phyloP scores from a whole-genome alignment of 1,139 yeast genomes.

The Saccharomyces hybrid region DNA sequence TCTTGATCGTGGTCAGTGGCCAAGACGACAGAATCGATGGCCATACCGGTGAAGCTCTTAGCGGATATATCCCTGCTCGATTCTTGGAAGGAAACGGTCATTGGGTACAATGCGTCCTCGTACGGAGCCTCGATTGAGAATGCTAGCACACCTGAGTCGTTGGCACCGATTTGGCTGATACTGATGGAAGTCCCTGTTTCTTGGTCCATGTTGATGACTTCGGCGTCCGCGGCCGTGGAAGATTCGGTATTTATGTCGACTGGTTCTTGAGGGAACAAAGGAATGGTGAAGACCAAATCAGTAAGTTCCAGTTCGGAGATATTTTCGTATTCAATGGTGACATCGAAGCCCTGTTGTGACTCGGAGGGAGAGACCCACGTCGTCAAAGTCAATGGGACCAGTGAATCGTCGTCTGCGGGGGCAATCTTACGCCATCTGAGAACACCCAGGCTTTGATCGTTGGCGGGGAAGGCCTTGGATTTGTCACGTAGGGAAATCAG shows the following conservation, averaged over 20 bases:
- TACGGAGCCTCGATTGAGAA: conserved; percentile 65
- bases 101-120: conserved; percentile 88
- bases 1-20: conserved; percentile 2
- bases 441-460: conserved; percentile 85
- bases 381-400: conserved; percentile 68
- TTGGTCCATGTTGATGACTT: conserved; percentile 45
- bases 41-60: conserved; percentile 2
- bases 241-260: conserved; percentile 45
- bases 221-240: conserved; percentile 40
- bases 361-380: conserved; percentile 71
- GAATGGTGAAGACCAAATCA: conserved; percentile 58
- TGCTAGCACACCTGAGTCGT: conserved; percentile 66
- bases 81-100: conserved; percentile 44
- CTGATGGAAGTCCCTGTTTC: conserved; percentile 51
- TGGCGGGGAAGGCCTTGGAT: conserved; percentile 76
- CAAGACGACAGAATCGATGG: background rate
- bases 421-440: conserved; percentile 81
- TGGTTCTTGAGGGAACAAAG: conserved; percentile 46
- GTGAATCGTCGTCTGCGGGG: conserved; percentile 45
- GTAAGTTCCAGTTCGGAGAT: conserved; percentile 35
- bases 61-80: conserved; percentile 8
- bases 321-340: conserved; percentile 84
- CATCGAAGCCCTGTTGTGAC: conserved; percentile 52
- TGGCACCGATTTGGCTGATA: conserved; percentile 38
- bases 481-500: conserved; percentile 71